phyloP scores from a whole-genome alignment of 148 eudicot genomes.

The Tetragonia tetragonoides region DNA sequence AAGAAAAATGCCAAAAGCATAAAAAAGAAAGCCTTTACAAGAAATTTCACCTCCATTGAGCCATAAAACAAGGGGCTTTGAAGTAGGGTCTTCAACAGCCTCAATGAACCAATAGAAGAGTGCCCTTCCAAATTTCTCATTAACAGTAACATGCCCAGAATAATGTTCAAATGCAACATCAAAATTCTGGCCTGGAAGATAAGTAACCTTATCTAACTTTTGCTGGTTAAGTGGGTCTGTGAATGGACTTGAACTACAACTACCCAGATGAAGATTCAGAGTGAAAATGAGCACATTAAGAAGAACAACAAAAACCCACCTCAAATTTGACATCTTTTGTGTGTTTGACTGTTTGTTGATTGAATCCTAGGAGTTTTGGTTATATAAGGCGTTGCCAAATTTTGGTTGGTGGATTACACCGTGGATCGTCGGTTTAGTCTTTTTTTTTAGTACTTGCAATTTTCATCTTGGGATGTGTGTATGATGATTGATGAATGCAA shows the following conservation, averaged over 20 bases:
- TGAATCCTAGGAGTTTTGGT: not conserved
- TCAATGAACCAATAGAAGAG: slow-evolving; percentile 87
- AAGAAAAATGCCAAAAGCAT: not conserved
- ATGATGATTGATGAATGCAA: too few species aligned
- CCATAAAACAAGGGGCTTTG: slow-evolving; percentile 88
- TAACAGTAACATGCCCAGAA: slow-evolving; percentile 75
- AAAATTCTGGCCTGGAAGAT: slow-evolving; percentile 72
- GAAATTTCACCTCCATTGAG: slow-evolving; percentile 75
- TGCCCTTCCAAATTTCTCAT: slow-evolving; percentile 67
- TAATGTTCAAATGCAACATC: slow-evolving; percentile 66
- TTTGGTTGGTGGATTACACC: too few species aligned
- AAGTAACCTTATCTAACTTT: slow-evolving; percentile 38
- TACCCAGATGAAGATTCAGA: slow-evolving; percentile 22
- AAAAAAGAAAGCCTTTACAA: not conserved
- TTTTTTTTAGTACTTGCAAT: too few species aligned
- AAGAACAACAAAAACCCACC: slow-evolving; percentile 28
- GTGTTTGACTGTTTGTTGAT: not conserved
- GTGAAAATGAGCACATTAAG: slow-evolving; percentile 22
- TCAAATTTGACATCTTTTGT: slow-evolving; percentile 33
- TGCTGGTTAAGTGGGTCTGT: slow-evolving; percentile 44
- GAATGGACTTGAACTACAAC: slow-evolving; percentile 21
- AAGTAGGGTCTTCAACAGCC: slow-evolving; percentile 63
- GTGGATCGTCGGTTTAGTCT: too few species aligned
- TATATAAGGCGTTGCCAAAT: not conserved
- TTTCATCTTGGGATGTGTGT: too few species aligned